These are phyloP conservation scores for Leucocoprinus sp. DNA, from an alignment of 768 basidiomycete species.

Conservation along the genomic window DNA sequence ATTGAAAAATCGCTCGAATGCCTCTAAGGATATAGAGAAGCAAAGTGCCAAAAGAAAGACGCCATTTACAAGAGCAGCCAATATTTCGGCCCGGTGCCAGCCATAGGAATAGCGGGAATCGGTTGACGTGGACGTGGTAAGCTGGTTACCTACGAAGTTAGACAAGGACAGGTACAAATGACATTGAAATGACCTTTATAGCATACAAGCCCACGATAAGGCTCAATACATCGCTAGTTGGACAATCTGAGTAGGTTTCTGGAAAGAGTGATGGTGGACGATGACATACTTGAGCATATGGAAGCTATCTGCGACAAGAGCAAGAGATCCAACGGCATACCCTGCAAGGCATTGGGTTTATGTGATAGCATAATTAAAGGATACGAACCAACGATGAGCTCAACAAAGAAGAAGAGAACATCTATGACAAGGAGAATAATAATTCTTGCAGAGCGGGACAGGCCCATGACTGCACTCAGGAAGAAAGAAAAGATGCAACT, in stretches of 20 bases:
- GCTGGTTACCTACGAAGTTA: constrained; percentile 33
- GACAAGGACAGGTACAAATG: background rate
- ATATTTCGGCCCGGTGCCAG: constrained; percentile 97
- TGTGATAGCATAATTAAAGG: background rate
- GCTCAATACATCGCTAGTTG: constrained; percentile 90
- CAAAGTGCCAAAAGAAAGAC: constrained; percentile 96
- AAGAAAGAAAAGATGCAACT: no score
- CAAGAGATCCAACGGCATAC: constrained; percentile 93
- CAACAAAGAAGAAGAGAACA: constrained; percentile 77
- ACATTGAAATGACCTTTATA: constrained; percentile 21
- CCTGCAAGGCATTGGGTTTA: constrained; percentile 35
- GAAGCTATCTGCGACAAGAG: constrained; percentile 93
- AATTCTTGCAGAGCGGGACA: constrained; percentile 69
- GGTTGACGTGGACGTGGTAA: constrained; percentile 45
- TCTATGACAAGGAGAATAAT: constrained; percentile 78
- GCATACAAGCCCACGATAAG: constrained; percentile 93
- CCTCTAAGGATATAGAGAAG: constrained; percentile 92
- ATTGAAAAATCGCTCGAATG: constrained; percentile 82
- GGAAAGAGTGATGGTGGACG: constrained; percentile 6
- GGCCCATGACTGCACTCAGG: constrained; percentile 20
- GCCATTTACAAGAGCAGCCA: constrained; percentile 92
- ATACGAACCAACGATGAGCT: constrained; percentile 65
- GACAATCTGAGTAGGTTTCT: constrained; percentile 8
- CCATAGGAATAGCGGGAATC: constrained; percentile 90
- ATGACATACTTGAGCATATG: constrained; percentile 92